Evolutionary conservation across 2,329 filamentous ascomycete species (phyloP).

Genomic region (Plenodomus tracheiphilus): DNA sequence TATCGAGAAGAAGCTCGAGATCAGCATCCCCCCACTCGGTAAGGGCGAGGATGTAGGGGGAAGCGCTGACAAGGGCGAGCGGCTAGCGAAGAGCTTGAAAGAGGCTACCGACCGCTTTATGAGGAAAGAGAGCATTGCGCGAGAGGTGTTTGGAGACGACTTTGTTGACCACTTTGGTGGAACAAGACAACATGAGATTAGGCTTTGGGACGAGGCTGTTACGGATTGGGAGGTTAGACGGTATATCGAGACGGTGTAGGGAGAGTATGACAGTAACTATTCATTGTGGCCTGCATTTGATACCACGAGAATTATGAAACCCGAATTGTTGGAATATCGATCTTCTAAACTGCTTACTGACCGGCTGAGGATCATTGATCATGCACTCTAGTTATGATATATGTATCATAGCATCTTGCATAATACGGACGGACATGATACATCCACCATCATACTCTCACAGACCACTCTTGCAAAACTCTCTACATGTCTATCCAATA

Average conservation of each 20-base stretch:
- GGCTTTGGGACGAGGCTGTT: constrained; percentile 92
- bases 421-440: too few species aligned
- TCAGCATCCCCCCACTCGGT: constrained; percentile 79
- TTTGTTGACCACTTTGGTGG: constrained; percentile 97
- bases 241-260: constrained; percentile 43
- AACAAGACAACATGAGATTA: constrained; percentile 86
- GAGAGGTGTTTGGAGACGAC: constrained; percentile 89
- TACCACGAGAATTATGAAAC: too few species aligned
- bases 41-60: constrained; percentile 83
- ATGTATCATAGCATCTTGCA: too few species aligned
- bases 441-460: too few species aligned
- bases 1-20: constrained; percentile 86
- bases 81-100: constrained; percentile 81
- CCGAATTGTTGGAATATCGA: too few species aligned
- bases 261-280: too few species aligned
- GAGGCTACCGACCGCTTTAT: constrained; percentile 83
- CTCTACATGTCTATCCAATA: too few species aligned
- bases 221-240: constrained; percentile 81
- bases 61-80: constrained; percentile 68
- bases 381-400: too few species aligned
- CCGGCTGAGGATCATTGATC: too few species aligned
- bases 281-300: too few species aligned
- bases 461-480: too few species aligned
- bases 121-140: constrained; percentile 78
- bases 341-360: too few species aligned